phyloP scores from a whole-genome alignment of 2,329 filamentous ascomycete species.

The Fusarium torulosum region DNA sequence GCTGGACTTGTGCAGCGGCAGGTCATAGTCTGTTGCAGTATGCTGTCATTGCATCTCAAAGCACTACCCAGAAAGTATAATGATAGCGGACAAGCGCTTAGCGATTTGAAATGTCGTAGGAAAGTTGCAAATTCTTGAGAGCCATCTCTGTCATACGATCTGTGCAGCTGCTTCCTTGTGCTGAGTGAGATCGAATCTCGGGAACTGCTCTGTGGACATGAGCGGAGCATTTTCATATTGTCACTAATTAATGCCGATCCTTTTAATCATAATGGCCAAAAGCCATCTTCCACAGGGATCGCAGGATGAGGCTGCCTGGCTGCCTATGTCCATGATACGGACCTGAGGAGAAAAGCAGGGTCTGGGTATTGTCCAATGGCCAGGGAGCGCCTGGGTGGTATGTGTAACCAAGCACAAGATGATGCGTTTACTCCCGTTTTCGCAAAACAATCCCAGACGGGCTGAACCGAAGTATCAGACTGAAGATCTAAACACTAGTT shows the following conservation, averaged over 20 bases:
- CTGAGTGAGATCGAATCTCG: conserved; percentile 31
- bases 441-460: neutral
- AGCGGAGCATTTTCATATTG: conserved; percentile 24
- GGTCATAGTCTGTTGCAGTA: neutral
- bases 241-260: conserved; percentile 10
- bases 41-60: conserved; percentile 1
- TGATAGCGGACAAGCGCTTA: neutral
- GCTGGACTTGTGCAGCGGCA: neutral
- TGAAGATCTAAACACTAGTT: conserved; percentile 24
- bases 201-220: conserved; percentile 13
- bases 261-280: conserved; percentile 18
- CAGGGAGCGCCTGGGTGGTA: neutral
- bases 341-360: conserved; percentile 16
- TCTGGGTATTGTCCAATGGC: neutral
- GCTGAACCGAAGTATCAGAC: conserved; percentile 19
- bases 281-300: conserved; percentile 9
- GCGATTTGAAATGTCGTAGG: neutral
- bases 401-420: conserved; percentile 6
- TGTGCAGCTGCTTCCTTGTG: conserved; percentile 13
- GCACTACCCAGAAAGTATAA: neutral
- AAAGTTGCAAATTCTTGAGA: conserved; percentile 1
- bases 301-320: conserved; percentile 20
- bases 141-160: conserved; percentile 3
- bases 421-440: conserved; percentile 7
- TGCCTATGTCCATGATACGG: conserved; percentile 18